Conservation (phyloP, 2,329 filamentous ascomycete species). For the Polytolypa hystricis region DNA sequence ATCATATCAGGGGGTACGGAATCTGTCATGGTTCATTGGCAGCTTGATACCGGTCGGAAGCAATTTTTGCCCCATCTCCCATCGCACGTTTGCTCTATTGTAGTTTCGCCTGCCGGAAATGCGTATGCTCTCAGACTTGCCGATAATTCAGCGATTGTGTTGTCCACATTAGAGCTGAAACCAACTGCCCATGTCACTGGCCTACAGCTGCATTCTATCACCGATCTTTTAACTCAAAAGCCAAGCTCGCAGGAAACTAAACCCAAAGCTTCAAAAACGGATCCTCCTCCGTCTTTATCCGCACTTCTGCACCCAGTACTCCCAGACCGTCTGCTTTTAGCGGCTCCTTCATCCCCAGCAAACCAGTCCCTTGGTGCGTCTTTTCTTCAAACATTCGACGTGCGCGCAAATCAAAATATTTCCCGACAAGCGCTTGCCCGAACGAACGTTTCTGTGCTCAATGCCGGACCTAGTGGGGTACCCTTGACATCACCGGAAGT, state of each 20-base stretch:
- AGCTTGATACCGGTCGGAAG: constrained; percentile 72
- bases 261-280: constrained; percentile 39
- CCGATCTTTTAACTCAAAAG: not conserved
- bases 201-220: constrained; percentile 47
- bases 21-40: constrained; percentile 83
- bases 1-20: constrained; percentile 87
- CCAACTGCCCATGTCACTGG: constrained; percentile 76
- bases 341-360: constrained; percentile 48
- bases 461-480: constrained; percentile 59
- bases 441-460: constrained; percentile 75
- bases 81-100: constrained; percentile 71
- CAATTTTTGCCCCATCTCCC: constrained; percentile 85
- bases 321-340: constrained; percentile 55
- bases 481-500: constrained; percentile 68
- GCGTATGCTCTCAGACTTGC: constrained; percentile 77
- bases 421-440: constrained; percentile 81
- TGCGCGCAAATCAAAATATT: constrained; percentile 65
- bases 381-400: constrained; percentile 75
- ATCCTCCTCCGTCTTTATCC: constrained; percentile 32
- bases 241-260: constrained; percentile 4
- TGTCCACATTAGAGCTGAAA: constrained; percentile 81
- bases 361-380: constrained; percentile 36
- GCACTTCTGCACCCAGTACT: constrained; percentile 52
- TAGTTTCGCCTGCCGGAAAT: constrained; percentile 66
- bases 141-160: constrained; percentile 82